These are phyloP conservation scores for Linnemannia zychae DNA, from an alignment of 192 early-diverging fungal species.

Conservation along the genomic window DNA sequence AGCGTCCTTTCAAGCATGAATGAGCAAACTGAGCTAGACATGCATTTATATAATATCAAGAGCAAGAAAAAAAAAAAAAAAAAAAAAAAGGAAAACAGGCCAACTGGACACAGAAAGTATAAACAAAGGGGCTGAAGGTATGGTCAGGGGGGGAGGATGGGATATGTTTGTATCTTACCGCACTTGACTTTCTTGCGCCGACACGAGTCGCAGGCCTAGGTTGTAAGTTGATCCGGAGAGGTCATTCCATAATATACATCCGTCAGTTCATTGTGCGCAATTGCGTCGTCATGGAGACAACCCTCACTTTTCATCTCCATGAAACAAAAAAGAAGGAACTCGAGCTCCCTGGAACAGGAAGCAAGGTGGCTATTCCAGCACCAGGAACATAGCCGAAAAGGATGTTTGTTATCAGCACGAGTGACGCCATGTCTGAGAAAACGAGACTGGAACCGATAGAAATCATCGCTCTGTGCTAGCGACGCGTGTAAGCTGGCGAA, in stretches of 20 bases:
- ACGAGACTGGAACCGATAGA: background rate
- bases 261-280: no score
- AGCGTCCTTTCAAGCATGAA: background rate
- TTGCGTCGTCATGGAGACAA: no score
- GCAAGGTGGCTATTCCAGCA: no score
- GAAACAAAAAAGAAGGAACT: no score
- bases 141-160: background rate
- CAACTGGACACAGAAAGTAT: background rate
- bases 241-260: background rate
- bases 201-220: slow-evolving; percentile 50
- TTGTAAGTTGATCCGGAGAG: slow-evolving; percentile 14
- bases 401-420: background rate
- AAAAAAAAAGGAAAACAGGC: background rate
- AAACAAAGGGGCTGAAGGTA: background rate
- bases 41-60: no score
- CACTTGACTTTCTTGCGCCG: slow-evolving; percentile 57
- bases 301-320: no score
- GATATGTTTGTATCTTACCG: slow-evolving; percentile 14
- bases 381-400: background rate
- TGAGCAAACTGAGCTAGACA: background rate
- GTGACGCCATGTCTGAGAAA: background rate
- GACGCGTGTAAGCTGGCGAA: no score
- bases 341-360: no score
- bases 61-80: background rate
- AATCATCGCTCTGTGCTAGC: background rate